Percentiles rank a stretch among this genome's conserved stretches.
Conservation (phyloP, 2,329 filamentous ascomycete genomes). For the Biscogniauxia marginata region DNA sequence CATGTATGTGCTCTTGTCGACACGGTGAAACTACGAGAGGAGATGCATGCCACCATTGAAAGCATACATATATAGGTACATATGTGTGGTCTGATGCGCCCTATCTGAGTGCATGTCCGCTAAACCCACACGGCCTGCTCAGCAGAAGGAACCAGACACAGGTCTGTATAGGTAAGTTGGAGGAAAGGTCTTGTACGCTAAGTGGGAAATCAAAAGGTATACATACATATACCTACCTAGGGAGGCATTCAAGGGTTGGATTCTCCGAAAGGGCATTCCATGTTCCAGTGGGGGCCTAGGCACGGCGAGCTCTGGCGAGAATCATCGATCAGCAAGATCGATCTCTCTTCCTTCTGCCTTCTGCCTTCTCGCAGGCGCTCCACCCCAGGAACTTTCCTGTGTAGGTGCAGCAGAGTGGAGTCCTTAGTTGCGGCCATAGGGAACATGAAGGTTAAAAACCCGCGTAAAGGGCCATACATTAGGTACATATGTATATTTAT, state of each 20-base stretch:
- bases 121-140: not conserved
- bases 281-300: not conserved
- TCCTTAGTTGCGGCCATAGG: not conserved
- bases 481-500: not conserved
- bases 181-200: not conserved
- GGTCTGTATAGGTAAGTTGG: too few species aligned
- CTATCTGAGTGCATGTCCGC: not conserved
- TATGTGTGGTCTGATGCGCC: not conserved
- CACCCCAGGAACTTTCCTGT: not conserved
- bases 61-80: not conserved
- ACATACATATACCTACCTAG: not conserved
- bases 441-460: not conserved
- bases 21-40: not conserved
- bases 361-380: not conserved
- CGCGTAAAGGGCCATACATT: not conserved
- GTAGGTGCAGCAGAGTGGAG: not conserved
- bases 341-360: not conserved
- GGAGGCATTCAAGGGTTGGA: not conserved
- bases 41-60: not conserved
- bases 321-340: not conserved
- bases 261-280: too few species aligned
- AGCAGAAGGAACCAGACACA: not conserved
- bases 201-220: not conserved
- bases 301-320: not conserved
- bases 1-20: not conserved